These are phyloP conservation scores for Cordyceps cicadae DNA, from an alignment of 2,329 filamentous ascomycete species.

Conservation along the genomic window DNA sequence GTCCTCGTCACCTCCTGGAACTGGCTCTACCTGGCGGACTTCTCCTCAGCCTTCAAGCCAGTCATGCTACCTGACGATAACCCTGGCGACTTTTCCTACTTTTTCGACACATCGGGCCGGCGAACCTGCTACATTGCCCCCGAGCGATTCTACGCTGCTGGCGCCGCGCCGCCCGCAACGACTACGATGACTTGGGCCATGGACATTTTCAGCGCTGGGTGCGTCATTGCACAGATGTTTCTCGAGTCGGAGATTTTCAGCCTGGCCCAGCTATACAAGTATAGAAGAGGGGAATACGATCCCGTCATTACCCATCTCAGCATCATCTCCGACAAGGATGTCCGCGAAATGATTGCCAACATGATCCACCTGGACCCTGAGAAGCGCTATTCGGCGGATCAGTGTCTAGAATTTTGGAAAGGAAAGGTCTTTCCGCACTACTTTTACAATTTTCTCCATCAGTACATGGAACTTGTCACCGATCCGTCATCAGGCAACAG, in stretches of 20 bases:
- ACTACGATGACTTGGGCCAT: slow-evolving; percentile 77
- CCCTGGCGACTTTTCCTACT: slow-evolving; percentile 94
- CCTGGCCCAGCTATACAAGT: slow-evolving; percentile 92
- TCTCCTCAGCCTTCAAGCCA: slow-evolving; percentile 91
- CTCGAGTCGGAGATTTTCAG: slow-evolving; percentile 94
- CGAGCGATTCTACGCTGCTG: slow-evolving; percentile 74
- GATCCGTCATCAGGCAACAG: slow-evolving; percentile 76
- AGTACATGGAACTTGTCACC: slow-evolving; percentile 94
- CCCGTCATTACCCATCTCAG: slow-evolving; percentile 71
- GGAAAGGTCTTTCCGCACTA: slow-evolving; percentile 90
- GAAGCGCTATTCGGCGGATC: slow-evolving; percentile 83
- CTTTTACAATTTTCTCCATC: slow-evolving; percentile 95
- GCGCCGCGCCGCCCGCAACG: slow-evolving; percentile 53
- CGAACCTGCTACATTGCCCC: slow-evolving; percentile 93
- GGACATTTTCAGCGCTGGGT: slow-evolving; percentile 96
- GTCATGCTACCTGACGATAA: slow-evolving; percentile 92
- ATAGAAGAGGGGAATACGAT: slow-evolving; percentile 86
- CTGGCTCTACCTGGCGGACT: slow-evolving; percentile 97
- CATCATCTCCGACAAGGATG: slow-evolving; percentile 78
- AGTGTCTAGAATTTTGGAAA: slow-evolving; percentile 89
- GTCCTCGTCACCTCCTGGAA: slow-evolving; percentile 97
- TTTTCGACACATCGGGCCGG: slow-evolving; percentile 86
- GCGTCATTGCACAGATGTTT: slow-evolving; percentile 93
- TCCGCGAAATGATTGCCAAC: slow-evolving; percentile 81
- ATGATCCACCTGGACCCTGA: slow-evolving; percentile 96